Evolutionary conservation across 1,284 basidiomycete genomes (phyloP).

Genomic region (Ceratobasidium sp.): DNA sequence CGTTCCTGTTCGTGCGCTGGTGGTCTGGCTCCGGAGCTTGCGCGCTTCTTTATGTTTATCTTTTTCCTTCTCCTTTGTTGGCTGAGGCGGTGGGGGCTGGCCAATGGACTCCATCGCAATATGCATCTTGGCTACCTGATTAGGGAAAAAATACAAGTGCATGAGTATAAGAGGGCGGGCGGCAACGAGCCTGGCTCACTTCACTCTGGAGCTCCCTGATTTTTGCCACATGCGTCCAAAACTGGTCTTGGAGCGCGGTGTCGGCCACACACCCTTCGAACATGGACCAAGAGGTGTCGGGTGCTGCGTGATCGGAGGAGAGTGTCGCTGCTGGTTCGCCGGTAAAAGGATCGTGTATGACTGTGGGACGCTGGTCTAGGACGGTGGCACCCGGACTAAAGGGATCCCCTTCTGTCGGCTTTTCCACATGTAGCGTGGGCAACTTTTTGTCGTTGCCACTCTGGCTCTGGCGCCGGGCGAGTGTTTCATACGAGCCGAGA

Average conservation of each 20-base stretch:
- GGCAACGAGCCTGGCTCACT: not conserved
- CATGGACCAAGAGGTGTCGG: not conserved
- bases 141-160: not conserved
- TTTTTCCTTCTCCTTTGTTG: slow-evolving; percentile 25
- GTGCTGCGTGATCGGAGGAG: not conserved
- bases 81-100: slow-evolving; percentile 11
- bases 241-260: not conserved
- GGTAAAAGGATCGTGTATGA: slow-evolving; percentile 13
- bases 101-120: slow-evolving; percentile 30
- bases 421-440: not conserved
- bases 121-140: slow-evolving; percentile 26
- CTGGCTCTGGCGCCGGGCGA: not conserved
- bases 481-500: not conserved
- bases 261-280: slow-evolving; percentile 3
- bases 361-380: not conserved
- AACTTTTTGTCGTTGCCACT: not conserved
- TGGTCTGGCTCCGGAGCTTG: slow-evolving; percentile 2
- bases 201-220: slow-evolving; percentile 31
- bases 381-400: not conserved
- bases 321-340: slow-evolving; percentile 11
- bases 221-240: slow-evolving; percentile 25
- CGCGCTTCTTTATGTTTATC: slow-evolving; percentile 22
- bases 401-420: not conserved
- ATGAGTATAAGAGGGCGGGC: not conserved
- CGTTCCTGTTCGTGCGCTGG: slow-evolving; percentile 9